Conservation (phyloP, 768 basidiomycete species). For the Lactifluus pinguis region DNA sequence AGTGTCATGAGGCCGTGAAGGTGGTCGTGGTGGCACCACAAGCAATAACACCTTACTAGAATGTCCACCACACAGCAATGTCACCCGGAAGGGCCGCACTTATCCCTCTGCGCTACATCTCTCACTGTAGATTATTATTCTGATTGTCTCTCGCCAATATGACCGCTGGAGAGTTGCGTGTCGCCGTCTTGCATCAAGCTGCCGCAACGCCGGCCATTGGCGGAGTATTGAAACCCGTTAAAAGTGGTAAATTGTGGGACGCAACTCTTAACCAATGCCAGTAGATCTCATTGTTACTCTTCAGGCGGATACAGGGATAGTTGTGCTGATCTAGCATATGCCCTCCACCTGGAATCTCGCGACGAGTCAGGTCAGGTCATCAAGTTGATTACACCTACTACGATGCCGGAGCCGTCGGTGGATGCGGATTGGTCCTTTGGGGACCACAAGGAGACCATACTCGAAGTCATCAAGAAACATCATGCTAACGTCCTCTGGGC, state of each 20-base stretch:
- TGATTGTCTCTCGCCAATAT: not conserved
- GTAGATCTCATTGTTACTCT: not conserved
- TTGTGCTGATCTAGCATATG: not conserved
- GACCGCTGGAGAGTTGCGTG: not conserved
- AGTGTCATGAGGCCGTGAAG: too few species aligned
- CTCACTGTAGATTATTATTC: too few species aligned
- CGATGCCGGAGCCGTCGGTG: not conserved
- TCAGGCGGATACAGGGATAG: constrained; percentile 2
- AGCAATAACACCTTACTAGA: too few species aligned
- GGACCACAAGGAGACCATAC: constrained; percentile 4
- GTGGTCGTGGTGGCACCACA: too few species aligned
- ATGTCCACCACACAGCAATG: too few species aligned
- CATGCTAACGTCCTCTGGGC: not conserved
- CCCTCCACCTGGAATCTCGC: not conserved
- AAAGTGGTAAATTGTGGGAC: not conserved
- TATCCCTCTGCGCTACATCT: too few species aligned
- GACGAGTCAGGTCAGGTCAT: not conserved
- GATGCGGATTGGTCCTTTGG: constrained; percentile 1
- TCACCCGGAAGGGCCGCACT: too few species aligned
- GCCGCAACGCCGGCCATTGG: not conserved
- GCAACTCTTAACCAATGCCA: too few species aligned
- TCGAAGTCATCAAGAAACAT: not conserved
- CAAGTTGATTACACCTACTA: not conserved
- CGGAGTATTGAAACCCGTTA: not conserved
- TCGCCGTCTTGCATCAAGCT: not conserved